phyloP scores from a whole-genome alignment of 345 rosid species.

The Camelina sativa region DNA sequence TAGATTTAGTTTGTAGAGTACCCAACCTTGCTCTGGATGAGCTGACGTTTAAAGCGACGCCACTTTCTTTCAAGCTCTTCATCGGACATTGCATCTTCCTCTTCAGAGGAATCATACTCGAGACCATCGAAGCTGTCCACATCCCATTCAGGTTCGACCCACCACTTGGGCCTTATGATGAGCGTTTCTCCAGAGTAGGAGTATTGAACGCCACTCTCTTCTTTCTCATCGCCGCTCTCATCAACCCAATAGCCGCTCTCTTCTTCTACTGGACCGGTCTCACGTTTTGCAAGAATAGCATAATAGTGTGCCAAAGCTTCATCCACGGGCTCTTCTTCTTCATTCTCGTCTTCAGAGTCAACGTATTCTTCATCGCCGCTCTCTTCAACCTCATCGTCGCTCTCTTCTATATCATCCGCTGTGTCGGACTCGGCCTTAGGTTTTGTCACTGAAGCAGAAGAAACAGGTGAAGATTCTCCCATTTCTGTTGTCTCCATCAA shows the following conservation, averaged over 20 bases:
- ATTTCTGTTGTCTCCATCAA: constrained; percentile 5
- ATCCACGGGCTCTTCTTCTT: too few species aligned
- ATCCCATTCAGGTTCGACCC: constrained; percentile 1
- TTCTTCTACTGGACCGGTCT: too few species aligned
- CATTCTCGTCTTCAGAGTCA: background rate
- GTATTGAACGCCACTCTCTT: too few species aligned
- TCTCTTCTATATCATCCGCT: background rate
- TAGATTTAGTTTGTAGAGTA: too few species aligned
- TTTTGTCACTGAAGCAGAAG: too few species aligned
- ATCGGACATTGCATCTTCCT: background rate
- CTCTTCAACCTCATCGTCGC: background rate
- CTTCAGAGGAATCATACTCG: background rate
- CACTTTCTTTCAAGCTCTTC: background rate
- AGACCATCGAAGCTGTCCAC: constrained; percentile 5
- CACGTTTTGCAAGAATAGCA: too few species aligned
- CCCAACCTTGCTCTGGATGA: background rate
- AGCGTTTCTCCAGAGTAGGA: too few species aligned
- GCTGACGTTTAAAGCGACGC: constrained; percentile 9
- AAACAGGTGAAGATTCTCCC: background rate
- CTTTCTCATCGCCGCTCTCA: too few species aligned
- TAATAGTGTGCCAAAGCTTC: too few species aligned
- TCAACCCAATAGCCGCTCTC: too few species aligned
- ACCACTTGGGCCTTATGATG: background rate
- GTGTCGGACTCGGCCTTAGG: background rate
- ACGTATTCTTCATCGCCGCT: background rate